A percentile compares a stretch with the other conserved stretches of the same genome.
phyloP scores from a whole-genome alignment of 768 basidiomycete species.

The Kwoniella sp. region DNA sequence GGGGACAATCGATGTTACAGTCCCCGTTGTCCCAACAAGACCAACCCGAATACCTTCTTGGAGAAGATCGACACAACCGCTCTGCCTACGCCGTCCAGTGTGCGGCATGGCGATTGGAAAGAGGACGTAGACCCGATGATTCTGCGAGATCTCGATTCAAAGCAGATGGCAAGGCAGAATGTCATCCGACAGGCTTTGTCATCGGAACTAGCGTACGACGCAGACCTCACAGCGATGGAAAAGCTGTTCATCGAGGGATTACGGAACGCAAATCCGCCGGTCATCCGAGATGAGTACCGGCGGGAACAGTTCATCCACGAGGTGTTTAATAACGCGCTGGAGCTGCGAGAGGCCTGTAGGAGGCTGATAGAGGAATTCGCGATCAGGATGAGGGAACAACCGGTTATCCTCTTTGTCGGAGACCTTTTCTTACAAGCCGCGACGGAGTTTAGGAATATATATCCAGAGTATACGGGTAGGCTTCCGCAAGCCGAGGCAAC shows the following conservation, averaged over 20 bases:
- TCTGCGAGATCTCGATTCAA: constrained; percentile 69
- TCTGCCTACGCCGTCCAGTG: constrained; percentile 9
- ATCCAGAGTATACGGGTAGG: constrained; percentile 72
- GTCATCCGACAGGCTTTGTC: constrained; percentile 83
- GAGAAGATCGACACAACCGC: not conserved
- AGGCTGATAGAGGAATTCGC: constrained; percentile 82
- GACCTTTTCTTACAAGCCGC: constrained; percentile 87
- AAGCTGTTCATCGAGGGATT: constrained; percentile 80
- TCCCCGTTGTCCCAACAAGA: constrained; percentile 64
- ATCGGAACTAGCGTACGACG: constrained; percentile 85
- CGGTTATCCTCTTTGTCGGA: constrained; percentile 80
- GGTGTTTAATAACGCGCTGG: constrained; percentile 88
- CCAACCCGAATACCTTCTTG: constrained; percentile 38
- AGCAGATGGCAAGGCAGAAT: constrained; percentile 79
- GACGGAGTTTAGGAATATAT: constrained; percentile 80
- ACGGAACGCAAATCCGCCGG: constrained; percentile 71
- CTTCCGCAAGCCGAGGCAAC: constrained; percentile 82
- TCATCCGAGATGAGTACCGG: constrained; percentile 64
- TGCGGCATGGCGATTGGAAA: constrained; percentile 63
- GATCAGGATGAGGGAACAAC: constrained; percentile 84
- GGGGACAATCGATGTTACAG: constrained; percentile 82
- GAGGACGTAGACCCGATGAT: constrained; percentile 74
- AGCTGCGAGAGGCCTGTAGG: constrained; percentile 83
- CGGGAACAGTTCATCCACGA: constrained; percentile 93
- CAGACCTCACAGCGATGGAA: constrained; percentile 83